Percentiles rank a stretch among this genome's conserved stretches.
Conservation (phyloP, 257 asterid genomes). For the Solanum medicagineum region DNA sequence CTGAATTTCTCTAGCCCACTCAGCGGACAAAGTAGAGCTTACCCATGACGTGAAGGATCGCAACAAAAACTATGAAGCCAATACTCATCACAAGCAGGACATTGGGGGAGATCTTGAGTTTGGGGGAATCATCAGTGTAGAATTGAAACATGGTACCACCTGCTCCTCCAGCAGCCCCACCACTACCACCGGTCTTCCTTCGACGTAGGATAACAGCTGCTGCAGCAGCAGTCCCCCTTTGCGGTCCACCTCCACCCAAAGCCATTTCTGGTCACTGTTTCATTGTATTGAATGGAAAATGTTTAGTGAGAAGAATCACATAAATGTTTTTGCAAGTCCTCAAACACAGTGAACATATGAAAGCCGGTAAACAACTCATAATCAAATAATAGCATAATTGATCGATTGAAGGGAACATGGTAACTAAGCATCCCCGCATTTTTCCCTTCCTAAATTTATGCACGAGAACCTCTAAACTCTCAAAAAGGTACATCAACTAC, state of each 20-base stretch:
- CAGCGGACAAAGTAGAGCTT: conserved; percentile 7
- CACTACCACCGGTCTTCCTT: background rate
- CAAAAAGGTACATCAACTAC: background rate
- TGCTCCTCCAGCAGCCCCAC: conserved; percentile 1
- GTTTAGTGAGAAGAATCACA: background rate
- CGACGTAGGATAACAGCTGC: conserved; percentile 1
- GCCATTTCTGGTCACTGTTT: background rate
- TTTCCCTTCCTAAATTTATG: background rate
- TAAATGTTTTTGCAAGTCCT: background rate
- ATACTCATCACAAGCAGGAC: conserved; percentile 8
- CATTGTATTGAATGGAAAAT: background rate
- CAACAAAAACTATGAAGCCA: conserved; percentile 8
- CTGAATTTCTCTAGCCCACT: background rate
- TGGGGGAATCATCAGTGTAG: conserved; percentile 11
- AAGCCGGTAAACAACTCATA: background rate
- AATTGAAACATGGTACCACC: conserved; percentile 9
- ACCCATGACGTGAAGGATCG: conserved; percentile 9
- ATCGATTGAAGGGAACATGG: background rate
- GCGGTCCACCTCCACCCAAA: conserved; percentile 1
- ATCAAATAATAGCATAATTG: background rate
- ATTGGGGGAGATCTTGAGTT: conserved; percentile 10
- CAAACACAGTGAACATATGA: background rate
- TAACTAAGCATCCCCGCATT: background rate
- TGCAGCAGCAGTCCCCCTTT: conserved; percentile 5
- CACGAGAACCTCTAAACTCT: background rate